Base-by-base conservation (phyloP, 2,329 filamentous ascomycete species). In the Nectriaceae sp. region DNA sequence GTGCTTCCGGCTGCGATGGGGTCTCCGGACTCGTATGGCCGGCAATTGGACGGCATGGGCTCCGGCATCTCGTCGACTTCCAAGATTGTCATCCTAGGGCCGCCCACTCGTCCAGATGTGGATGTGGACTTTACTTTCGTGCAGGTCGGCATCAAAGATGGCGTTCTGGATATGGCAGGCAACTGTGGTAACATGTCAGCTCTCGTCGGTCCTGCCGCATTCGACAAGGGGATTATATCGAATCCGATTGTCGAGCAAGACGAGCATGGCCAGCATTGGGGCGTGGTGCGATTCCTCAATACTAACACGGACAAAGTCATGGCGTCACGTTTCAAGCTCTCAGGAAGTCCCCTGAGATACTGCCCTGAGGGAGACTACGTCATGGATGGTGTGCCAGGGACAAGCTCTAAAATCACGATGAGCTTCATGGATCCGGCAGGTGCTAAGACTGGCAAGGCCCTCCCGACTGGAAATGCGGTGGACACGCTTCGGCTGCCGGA, bases 121-220 rank as follows among this genome's bases (percentile, higher is more conserved):
- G 80, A 89, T 54, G 74, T 89, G 11, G 82, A 88, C 50, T 90
- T 86, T 61, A 90, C 86, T 0, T 90, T 90, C 62, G 80, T 86
- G 2, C 82, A 85, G 33, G 72, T 90, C 5, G 86, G 86, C 3
- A 78, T 90, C 45, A 78, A 78, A 44, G 76, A 85, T 56, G 71
- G 72, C 4, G 68, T 72, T 24, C 75, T 90, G 3, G 87, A 90
- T 59, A 78, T 82, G 59, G 82, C 83, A 0, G 83, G 85, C 20
- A 90, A 89, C 58, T 90, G 87, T 62, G 87, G 87, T n/a, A 90
- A 90, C 64, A 87, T 90, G 84, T 82, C 75, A 5, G 76, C 79
- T 35, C 77, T 82, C 0, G 77, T 90, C 39, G 88, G 86, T 0
- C 86, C 87, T 0, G 58, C 60, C 37, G 62, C 61, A 3, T 68